Conservation (phyloP, 805 yeast species). For the Candida fluviatilis region DNA sequence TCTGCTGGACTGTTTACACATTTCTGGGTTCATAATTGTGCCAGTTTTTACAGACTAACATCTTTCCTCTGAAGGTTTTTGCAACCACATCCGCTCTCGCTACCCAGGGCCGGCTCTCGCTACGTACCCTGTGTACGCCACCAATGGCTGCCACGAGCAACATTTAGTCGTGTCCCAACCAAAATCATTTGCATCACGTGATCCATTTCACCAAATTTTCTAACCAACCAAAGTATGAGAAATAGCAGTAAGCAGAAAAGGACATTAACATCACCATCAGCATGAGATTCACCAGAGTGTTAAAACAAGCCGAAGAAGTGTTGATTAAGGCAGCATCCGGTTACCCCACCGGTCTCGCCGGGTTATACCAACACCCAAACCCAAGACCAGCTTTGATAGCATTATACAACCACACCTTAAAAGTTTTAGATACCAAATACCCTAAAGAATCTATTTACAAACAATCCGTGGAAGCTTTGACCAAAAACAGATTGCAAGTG, state of each 20-base stretch:
- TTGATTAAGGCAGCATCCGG: constrained; percentile 58
- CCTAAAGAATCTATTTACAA: constrained; percentile 74
- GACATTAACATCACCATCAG: too few species aligned
- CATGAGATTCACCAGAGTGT: constrained; percentile 40
- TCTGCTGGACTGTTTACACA: too few species aligned
- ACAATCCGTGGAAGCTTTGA: constrained; percentile 68
- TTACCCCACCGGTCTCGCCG: constrained; percentile 78
- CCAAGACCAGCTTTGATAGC: constrained; percentile 76
- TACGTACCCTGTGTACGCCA: too few species aligned
- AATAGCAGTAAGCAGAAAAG: constrained; percentile 6
- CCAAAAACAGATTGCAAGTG: constrained; percentile 61
- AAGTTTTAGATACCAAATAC: constrained; percentile 52
- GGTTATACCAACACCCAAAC: constrained; percentile 73
- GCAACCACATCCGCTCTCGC: too few species aligned
- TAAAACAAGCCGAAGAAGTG: constrained; percentile 45
- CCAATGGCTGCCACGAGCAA: too few species aligned
- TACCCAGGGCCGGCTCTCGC: too few species aligned
- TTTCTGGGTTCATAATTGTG: too few species aligned
- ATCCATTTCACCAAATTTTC: constrained; percentile 1
- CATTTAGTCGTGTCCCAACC: not conserved
- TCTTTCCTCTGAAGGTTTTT: too few species aligned
- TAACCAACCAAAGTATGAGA: constrained; percentile 17
- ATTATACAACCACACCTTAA: constrained; percentile 66
- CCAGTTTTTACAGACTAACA: too few species aligned
- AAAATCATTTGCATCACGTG: constrained; percentile 3